These are phyloP conservation scores for Aspergillus bombycis DNA, from an alignment of 2,329 filamentous ascomycete species.

Conservation along the genomic window DNA sequence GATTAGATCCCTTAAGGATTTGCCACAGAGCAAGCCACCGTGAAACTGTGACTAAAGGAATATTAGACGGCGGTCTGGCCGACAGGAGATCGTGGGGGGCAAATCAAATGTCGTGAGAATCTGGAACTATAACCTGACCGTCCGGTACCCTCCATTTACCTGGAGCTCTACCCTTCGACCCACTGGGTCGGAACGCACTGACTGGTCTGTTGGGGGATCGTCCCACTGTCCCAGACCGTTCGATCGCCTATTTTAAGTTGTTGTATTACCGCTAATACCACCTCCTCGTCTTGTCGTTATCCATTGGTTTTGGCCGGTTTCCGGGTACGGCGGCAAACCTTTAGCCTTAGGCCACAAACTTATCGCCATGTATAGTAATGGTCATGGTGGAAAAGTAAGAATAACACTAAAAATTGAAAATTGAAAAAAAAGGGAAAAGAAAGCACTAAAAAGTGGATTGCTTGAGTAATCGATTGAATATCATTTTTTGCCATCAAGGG, in stretches of 20 bases:
- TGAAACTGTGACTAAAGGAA: constrained; percentile 4
- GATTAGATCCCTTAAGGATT: constrained; percentile 3
- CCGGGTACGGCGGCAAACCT: constrained; percentile 26
- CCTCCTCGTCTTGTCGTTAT: constrained; percentile 11
- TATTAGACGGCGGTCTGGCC: constrained; percentile 3
- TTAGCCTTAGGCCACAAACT: constrained; percentile 4
- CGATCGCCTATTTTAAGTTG: constrained; percentile 31
- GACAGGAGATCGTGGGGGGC: constrained; percentile 1
- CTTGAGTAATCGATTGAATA: background rate
- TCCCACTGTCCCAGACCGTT: constrained; percentile 30
- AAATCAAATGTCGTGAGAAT: constrained; percentile 3
- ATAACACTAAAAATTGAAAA: background rate
- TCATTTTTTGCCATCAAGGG: background rate
- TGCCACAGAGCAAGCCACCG: constrained; percentile 3
- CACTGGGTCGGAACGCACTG: constrained; percentile 18
- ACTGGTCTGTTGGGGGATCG: constrained; percentile 25
- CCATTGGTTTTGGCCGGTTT: constrained; percentile 13
- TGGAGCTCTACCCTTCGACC: constrained; percentile 8
- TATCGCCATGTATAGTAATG: background rate
- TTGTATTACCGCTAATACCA: constrained; percentile 22
- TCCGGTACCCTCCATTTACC: constrained; percentile 10
- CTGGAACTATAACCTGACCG: background rate
- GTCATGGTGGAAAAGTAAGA: background rate
- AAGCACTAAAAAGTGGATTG: background rate
- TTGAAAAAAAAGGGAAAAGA: background rate